Evolutionary conservation across 2,329 filamentous ascomycete genomes (phyloP).

Genomic region (Nigrospora oryzae): DNA sequence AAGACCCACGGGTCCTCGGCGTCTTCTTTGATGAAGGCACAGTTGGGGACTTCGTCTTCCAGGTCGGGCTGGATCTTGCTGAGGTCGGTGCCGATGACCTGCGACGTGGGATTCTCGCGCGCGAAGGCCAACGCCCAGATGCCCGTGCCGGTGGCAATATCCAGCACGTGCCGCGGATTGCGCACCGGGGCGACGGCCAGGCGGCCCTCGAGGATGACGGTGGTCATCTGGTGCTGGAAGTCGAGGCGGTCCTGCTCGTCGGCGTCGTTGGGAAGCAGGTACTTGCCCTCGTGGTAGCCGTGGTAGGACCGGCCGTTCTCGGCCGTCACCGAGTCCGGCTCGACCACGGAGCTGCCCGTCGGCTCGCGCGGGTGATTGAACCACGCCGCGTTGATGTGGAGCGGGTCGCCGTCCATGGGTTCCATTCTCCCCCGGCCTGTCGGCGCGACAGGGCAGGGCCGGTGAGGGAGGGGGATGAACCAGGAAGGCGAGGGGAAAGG

Average conservation of each 20-base stretch:
- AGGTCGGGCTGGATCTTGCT: constrained; percentile 3
- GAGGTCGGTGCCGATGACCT: constrained; percentile 5
- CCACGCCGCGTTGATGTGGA: too few relatives aligned
- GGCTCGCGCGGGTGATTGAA: neutral
- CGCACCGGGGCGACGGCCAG: constrained; percentile 1
- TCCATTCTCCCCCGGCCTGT: too few relatives aligned
- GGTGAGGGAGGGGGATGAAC: too few relatives aligned
- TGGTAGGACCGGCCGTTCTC: neutral
- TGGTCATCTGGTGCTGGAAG: constrained; percentile 3
- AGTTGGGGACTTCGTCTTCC: neutral
- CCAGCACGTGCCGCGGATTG: neutral
- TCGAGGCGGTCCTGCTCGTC: neutral
- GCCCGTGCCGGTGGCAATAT: constrained; percentile 5
- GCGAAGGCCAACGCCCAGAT: constrained; percentile 6
- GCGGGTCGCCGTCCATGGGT: too few relatives aligned
- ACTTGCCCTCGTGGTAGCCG: constrained; percentile 1
- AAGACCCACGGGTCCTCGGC: constrained; percentile 1
- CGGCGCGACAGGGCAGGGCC: too few relatives aligned
- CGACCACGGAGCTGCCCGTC: neutral
- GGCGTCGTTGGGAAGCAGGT: neutral
- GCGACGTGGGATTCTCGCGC: neutral
- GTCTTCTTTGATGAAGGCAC: neutral
- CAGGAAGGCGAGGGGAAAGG: too few relatives aligned
- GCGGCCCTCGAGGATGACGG: neutral
- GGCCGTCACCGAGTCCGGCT: constrained; percentile 1